A percentile compares a stretch with the other conserved stretches of the same genome.
phyloP scores from a whole-genome alignment of 1,284 basidiomycete genomes.

The Malassezia japonica region DNA sequence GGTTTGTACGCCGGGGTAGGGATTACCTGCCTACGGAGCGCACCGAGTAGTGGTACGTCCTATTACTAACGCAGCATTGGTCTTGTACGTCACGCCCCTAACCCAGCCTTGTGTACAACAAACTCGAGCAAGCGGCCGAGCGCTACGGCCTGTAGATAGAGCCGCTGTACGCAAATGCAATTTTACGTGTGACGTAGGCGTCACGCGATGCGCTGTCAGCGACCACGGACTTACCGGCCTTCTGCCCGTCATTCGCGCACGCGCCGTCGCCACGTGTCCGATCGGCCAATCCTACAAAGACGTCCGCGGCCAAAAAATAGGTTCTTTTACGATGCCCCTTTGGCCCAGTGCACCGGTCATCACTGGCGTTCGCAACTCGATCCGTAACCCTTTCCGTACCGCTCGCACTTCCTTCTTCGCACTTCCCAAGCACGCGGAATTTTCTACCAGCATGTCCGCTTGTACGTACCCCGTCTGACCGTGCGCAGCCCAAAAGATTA shows the following conservation, averaged over 20 bases:
- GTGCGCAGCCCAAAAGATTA: constrained; percentile 54
- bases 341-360: background rate
- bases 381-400: background rate
- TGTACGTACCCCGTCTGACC: constrained; percentile 5
- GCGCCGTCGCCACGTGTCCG: background rate
- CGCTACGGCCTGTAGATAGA: constrained; percentile 20
- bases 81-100: constrained; percentile 6
- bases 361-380: background rate
- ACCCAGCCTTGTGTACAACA: constrained; percentile 32
- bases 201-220: too few relatives aligned
- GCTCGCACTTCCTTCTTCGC: background rate
- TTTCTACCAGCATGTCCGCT: constrained; percentile 3
- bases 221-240: too few relatives aligned
- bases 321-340: background rate
- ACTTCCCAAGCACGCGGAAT: too few relatives aligned
- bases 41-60: constrained; percentile 54
- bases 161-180: too few relatives aligned
- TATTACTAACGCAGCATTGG: constrained; percentile 9
- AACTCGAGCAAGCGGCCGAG: constrained; percentile 32
- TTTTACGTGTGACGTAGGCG: background rate
- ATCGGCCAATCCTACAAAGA: background rate
- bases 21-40: constrained; percentile 73
- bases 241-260: too few relatives aligned
- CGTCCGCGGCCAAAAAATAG: background rate
- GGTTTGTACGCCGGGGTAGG: constrained; percentile 90